These are phyloP conservation scores for Zygosaccharomyces sapae DNA, from an alignment of 1,139 yeast species.

Conservation along the genomic window DNA sequence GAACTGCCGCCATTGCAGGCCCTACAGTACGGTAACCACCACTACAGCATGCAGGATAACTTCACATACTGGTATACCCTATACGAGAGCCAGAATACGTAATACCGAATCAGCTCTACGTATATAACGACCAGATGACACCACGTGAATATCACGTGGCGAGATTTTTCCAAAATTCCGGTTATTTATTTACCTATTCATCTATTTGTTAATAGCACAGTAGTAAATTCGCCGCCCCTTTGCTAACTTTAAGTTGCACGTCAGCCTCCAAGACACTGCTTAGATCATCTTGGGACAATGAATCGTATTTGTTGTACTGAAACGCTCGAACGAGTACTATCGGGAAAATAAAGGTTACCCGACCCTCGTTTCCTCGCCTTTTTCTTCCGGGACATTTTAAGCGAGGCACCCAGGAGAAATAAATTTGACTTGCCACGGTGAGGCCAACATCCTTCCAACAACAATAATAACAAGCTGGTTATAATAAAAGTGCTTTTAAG, in stretches of 20 bases:
- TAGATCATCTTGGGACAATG: too few relatives aligned
- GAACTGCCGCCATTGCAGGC: conserved; percentile 15
- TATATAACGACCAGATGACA: too few relatives aligned
- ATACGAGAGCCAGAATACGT: too few relatives aligned
- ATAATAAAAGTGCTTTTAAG: too few relatives aligned
- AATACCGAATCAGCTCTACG: too few relatives aligned
- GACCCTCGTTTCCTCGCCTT: neutral
- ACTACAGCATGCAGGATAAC: conserved; percentile 23
- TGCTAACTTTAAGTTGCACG: too few relatives aligned
- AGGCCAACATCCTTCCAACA: conserved; percentile 3
- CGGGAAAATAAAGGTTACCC: neutral
- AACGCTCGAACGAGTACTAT: too few relatives aligned
- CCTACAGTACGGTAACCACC: conserved; percentile 3
- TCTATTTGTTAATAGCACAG: too few relatives aligned
- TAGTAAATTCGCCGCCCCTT: too few relatives aligned
- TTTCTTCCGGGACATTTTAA: conserved; percentile 3
- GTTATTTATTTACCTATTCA: too few relatives aligned
- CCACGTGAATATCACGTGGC: conserved; percentile 3
- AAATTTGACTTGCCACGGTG: neutral
- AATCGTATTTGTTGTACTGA: too few relatives aligned
- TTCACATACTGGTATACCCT: conserved; percentile 27
- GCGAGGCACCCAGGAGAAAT: conserved; percentile 4
- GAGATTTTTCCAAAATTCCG: neutral
- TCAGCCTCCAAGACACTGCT: too few relatives aligned
- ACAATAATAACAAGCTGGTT: conserved; percentile 1